Percentiles rank a stretch among this genome's conserved stretches.
Conservation (phyloP, 495 filamentous ascomycete genomes). For the Symbiotaphrina buchneri region DNA sequence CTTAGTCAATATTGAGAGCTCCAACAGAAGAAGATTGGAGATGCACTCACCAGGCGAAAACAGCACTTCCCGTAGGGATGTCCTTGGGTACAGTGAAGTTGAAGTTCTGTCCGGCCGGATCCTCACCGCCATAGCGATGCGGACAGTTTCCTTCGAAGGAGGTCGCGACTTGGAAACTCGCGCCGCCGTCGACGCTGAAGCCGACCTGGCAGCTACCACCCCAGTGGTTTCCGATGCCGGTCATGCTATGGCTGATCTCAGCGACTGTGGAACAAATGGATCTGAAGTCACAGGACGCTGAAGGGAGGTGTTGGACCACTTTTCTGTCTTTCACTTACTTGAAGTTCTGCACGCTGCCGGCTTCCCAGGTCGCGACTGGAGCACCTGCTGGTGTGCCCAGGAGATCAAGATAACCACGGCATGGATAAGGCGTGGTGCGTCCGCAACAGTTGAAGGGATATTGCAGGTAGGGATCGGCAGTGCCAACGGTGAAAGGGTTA, state of each 20-base stretch:
- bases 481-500: constrained; percentile 11
- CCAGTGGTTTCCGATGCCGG: constrained; percentile 12
- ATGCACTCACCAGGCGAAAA: constrained; percentile 12
- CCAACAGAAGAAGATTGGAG: no score
- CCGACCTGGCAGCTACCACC: constrained; percentile 16
- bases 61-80: constrained; percentile 9
- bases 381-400: constrained; percentile 12
- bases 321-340: no score
- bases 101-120: constrained; percentile 12
- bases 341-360: constrained; percentile 10
- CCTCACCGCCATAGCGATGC: constrained; percentile 8
- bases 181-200: constrained; percentile 12
- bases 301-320: constrained; percentile 5
- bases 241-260: constrained; percentile 5
- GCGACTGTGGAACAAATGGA: background rate
- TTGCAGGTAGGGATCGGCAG: constrained; percentile 11
- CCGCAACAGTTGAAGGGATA: constrained; percentile 16
- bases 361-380: constrained; percentile 12
- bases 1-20: background rate
- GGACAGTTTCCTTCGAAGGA: constrained; percentile 16
- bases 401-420: constrained; percentile 13
- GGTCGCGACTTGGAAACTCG: constrained; percentile 14
- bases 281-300: no score
- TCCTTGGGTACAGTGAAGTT: constrained; percentile 14
- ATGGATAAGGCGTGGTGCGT: constrained; percentile 4